A percentile compares a stretch with the other conserved stretches of the same genome.
These are phyloP conservation scores for Vararia minispora DNA, from an alignment of 768 basidiomycete genomes.

Conservation along the genomic window DNA sequence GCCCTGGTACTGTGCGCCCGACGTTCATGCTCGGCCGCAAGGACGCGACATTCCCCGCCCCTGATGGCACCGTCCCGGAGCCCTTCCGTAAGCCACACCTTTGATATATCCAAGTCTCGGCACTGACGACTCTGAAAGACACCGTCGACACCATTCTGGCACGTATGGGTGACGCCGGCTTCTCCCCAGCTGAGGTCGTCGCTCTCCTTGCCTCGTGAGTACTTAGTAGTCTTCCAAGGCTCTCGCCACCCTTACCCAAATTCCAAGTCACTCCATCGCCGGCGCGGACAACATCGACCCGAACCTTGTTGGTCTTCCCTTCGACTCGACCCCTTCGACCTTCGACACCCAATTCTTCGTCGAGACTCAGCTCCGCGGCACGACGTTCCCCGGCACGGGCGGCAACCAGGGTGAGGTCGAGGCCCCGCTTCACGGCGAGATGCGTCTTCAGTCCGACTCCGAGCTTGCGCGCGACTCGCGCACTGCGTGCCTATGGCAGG, in stretches of 20 bases:
- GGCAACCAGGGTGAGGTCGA: conserved; percentile 28
- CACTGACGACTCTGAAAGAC: conserved; percentile 8
- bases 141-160: conserved; percentile 16
- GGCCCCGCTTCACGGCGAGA: conserved; percentile 28
- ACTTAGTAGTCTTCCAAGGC: conserved; percentile 9
- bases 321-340: conserved; percentile 33
- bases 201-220: conserved; percentile 24
- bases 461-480: conserved; percentile 23
- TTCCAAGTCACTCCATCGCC: conserved; percentile 12
- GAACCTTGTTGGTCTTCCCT: conserved; percentile 24
- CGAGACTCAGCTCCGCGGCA: conserved; percentile 33
- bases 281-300: conserved; percentile 16
- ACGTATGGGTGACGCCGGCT: conserved; percentile 25
- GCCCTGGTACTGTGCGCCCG: conserved; percentile 28
- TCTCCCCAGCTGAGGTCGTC: conserved; percentile 23
- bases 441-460: conserved; percentile 35
- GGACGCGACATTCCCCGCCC: conserved; percentile 20
- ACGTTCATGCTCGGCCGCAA: conserved; percentile 28
- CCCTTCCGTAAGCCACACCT: conserved; percentile 13
- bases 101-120: neutral
- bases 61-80: conserved; percentile 22
- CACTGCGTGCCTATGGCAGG: conserved; percentile 39
- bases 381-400: conserved; percentile 27
- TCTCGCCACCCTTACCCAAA: conserved; percentile 8
- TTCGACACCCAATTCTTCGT: conserved; percentile 37